Base-by-base conservation (phyloP, 805 yeast species). In the Candida odintsovae region DNA sequence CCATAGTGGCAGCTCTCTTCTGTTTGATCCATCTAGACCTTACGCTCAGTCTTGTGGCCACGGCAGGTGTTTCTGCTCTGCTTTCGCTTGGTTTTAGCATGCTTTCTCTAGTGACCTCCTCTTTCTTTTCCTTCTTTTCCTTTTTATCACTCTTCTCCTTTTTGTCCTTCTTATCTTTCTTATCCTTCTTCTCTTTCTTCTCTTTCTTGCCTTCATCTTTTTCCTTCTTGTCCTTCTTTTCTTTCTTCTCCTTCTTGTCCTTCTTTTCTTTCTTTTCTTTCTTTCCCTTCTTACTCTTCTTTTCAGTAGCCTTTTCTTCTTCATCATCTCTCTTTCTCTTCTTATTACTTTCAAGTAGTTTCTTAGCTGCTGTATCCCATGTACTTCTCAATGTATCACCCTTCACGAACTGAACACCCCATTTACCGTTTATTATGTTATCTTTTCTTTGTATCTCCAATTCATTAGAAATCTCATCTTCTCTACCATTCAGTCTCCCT, bases 1-100 rank as follows among this genome's bases (percentile, higher is more conserved):
- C 98, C 82, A 85, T 78, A 0, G 90, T 89, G 1, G 97, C 92
- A 11, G 95, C 94, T 57, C 94, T 77, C 63, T 92, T 92, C 64
- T 90, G 96, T 54, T 76, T 83, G 46, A 92, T 90, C 83, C 89
- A 90, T 64, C 79, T 83, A 20, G 95, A 82, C 63, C 98, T 78
- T 4, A 86, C 86, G 1, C 95, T 82, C 42, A 80, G 62, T 58
- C 86, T 73, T n/a, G 83, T 75, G 12, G 76, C 55, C 1, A 76
- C 67, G 1, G 67, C 69, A 7, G 72, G 65, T 9, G 62, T 50
- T n/a, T 53, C 58, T 19, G 49, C 57, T 47, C 61, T 51, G 18
- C 54, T 47, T 26, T 61, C 68, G 31, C 65, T 69, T 9, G 74
- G 71, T 36, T 60, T 61, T 23, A 72, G 53, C 76, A 70, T 69